Base-by-base conservation (phyloP, 2,329 filamentous ascomycete species). In the Juglanconis sp. region DNA sequence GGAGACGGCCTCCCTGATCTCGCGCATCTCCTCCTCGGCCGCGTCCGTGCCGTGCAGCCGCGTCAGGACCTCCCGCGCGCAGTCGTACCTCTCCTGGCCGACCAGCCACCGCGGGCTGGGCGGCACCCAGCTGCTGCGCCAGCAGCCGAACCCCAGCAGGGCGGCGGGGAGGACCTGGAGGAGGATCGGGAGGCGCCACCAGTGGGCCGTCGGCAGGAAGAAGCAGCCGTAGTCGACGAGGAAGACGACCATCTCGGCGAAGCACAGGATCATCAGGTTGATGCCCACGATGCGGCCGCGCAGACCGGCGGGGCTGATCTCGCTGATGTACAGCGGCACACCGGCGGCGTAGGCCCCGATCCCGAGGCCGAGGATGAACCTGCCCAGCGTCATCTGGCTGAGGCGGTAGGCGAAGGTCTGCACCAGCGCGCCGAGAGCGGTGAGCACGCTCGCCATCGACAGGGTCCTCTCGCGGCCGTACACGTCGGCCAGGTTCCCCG, bases 1-100 rank as follows among this genome's bases (percentile, higher is more conserved):
- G 8, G 66, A 60, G 1, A 67, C 64, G 24, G 67, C 68, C 32
- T 64, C 67, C 10, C 55, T 79, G 57, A 88, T 86, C 72, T 88
- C 61, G 1, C 53, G 49, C 57, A 63, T 63, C 57, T 60, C 86
- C 1, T 49, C 24, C 17, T 54, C 61, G 8, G 64, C 64, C 13
- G 62, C 63, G 13, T 59, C 63, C 1, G 53, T 52, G 2, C 64
- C 64, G n/a, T 65, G 64, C n/a, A 65, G 46, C 6, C 64, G 47
- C 3, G 61, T 63, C 5, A 65, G 57, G 1, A 65, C 63, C 56
- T 65, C 64, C 13, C 59, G 57, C 15, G 64, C 64, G 49, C 64
- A 65, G 30, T 65, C 64, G 35, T 65, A 65, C 6, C 64, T 53
- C 44, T 56, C 64, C 42, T 65, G 61, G 0, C 58, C 57, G 6